Conservation (phyloP, 352 stramenopile genomes). For the Phytopythium ostracodes region DNA sequence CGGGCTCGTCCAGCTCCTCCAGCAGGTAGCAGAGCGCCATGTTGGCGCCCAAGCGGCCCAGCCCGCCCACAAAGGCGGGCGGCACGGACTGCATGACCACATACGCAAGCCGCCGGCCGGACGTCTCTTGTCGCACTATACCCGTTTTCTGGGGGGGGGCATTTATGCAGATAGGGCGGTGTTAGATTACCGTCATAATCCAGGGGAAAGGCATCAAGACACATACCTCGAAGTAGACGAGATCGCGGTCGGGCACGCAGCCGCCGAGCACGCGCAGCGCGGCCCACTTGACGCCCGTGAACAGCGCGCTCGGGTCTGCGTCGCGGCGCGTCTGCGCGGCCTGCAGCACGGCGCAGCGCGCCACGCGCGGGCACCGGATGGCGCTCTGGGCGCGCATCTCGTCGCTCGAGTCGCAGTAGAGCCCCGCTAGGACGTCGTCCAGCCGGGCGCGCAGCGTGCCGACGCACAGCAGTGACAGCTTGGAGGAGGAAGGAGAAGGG, state of each 20-base stretch:
- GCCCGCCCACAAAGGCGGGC: slow-evolving; percentile 22
- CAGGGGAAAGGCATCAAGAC: no score
- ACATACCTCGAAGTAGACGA: slow-evolving; percentile 41
- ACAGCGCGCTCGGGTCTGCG: slow-evolving; percentile 25
- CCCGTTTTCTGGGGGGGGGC: slow-evolving; percentile 19
- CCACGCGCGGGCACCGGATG: slow-evolving; percentile 27
- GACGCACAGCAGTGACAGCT: slow-evolving; percentile 22
- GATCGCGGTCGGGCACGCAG: slow-evolving; percentile 34
- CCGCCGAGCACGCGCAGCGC: slow-evolving; percentile 20
- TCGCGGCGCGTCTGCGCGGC: slow-evolving; percentile 20
- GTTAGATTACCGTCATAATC: no score
- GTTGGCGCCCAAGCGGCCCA: slow-evolving; percentile 19
- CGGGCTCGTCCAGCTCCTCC: slow-evolving; percentile 25
- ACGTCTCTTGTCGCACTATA: slow-evolving; percentile 20
- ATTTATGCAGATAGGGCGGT: background rate
- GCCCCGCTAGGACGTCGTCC: slow-evolving; percentile 41
- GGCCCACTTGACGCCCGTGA: slow-evolving; percentile 41
- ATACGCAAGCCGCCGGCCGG: slow-evolving; percentile 29
- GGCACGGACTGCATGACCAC: slow-evolving; percentile 42
- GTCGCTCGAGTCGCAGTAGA: slow-evolving; percentile 34
- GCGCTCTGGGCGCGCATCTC: slow-evolving; percentile 40
- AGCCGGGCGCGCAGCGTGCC: slow-evolving; percentile 31
- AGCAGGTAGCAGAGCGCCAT: slow-evolving; percentile 36
- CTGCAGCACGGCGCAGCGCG: slow-evolving; percentile 36
- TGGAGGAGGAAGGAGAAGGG: background rate